Base-by-base conservation (phyloP, 371 early-diverging fungal species). In the Lichtheimia ramosa region DNA sequence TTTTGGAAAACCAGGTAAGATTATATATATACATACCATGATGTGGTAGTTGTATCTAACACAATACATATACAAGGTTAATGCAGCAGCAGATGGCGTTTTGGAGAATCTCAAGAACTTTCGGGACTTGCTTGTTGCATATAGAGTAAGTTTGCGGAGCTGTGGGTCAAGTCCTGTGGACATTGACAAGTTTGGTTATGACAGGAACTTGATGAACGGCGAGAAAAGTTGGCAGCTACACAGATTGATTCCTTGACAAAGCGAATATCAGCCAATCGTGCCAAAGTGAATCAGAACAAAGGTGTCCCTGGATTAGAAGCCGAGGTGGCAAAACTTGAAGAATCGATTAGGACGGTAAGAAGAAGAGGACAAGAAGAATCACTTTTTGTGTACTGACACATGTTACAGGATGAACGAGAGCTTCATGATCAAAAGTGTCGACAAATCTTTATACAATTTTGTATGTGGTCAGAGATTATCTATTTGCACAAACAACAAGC, bases 361-460 rank as follows among this genome's bases (percentile, higher is more conserved):
- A 23, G 13, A 42, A 21, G 18, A 40, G 10, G 10, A 46, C n/a
- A 16, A 5, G 13, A 13, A 43, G 10, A 6, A 5, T 14, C 46
- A 46, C 16, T 46, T 46, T 2, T 18, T 28, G 73, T 28, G 65
- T 70, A 27, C 58, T 68, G 18, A 23, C 61, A 77, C 74, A 46
- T 73, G 65, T 53, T 91, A 89, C 85, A 97, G 96, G 92, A 96
- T 92, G 73, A 98, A 81, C 79, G 88, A 66, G 93, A 95, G 90
- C 82, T 97, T 89, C 60, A 93, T 89, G 68, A 61, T 40, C 75
- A 79, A 51, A 56, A 69, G 56, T 59, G 68, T 24, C 69, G 70
- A 1, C 69, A 64, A 13, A 54, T 72, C 15, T 77, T 73, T 57
- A 75, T 74, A 27, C 65, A 61, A 24, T 71, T 61, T 51, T 77